phyloP scores from a whole-genome alignment of 108 stramenopile genomes.

The Skeletonema potamos region DNA sequence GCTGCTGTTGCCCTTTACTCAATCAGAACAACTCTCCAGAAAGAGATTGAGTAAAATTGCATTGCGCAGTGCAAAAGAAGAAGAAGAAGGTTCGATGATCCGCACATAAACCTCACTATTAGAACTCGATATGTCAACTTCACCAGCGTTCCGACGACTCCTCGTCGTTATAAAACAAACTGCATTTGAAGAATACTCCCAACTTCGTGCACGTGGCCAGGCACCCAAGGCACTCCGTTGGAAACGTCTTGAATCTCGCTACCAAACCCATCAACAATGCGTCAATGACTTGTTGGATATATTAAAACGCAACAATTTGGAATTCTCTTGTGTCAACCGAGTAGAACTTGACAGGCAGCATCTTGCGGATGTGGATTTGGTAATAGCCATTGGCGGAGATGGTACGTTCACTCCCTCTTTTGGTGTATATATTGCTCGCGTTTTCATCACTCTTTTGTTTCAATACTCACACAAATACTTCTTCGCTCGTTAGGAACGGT shows the following conservation, averaged over 20 bases:
- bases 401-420: constrained; percentile 74
- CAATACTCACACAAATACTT: no score
- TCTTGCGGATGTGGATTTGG: constrained; percentile 87
- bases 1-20: no score
- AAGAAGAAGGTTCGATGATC: no score
- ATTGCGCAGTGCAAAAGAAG: no score
- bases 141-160: constrained; percentile 49
- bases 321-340: constrained; percentile 89
- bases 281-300: constrained; percentile 41
- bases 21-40: no score
- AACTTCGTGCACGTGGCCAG: constrained; percentile 84
- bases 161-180: constrained; percentile 93
- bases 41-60: no score
- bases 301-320: constrained; percentile 51
- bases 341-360: constrained; percentile 95
- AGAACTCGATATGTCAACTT: not conserved
- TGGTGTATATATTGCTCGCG: no score
- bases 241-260: constrained; percentile 75
- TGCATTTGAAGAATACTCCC: constrained; percentile 82
- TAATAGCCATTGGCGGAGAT: constrained; percentile 96
- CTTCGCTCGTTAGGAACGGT: no score
- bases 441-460: no score
- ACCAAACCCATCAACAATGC: constrained; percentile 81
- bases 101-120: no score
- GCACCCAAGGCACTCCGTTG: constrained; percentile 91